phyloP scores from a whole-genome alignment of 345 rosid species.

The Gossypium longicalyx region DNA sequence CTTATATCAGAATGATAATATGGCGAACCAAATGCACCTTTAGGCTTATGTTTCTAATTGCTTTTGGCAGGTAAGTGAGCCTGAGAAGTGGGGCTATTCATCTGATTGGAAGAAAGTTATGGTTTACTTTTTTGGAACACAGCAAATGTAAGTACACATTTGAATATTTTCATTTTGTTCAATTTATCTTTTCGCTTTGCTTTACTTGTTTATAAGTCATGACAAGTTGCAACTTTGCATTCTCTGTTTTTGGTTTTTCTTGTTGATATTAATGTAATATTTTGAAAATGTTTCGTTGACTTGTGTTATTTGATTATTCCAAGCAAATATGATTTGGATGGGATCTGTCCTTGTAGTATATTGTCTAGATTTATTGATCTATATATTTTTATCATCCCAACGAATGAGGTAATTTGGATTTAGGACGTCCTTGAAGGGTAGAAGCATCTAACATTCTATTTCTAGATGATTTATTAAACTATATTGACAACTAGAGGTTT shows the following conservation, averaged over 20 bases:
- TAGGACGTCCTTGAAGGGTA: not conserved
- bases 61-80: conserved; percentile 80
- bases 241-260: not conserved
- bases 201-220: not conserved
- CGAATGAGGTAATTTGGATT: not conserved
- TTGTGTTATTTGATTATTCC: too few relatives aligned
- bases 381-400: not conserved
- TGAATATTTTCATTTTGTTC: not conserved
- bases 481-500: not conserved
- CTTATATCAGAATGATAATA: too few relatives aligned
- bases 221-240: not conserved
- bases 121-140: conserved; percentile 90
- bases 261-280: not conserved
- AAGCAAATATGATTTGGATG: not conserved
- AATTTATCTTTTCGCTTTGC: not conserved
- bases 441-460: not conserved
- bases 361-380: not conserved
- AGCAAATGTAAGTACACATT: conserved; percentile 70
- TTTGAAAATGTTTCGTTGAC: not conserved
- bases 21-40: too few relatives aligned
- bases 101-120: conserved; percentile 83
- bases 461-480: conserved; percentile 3
- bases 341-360: not conserved
- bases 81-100: conserved; percentile 81
- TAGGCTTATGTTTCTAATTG: conserved; percentile 17